A percentile compares a stretch with the other conserved stretches of the same genome.
phyloP scores from a whole-genome alignment of 305 asterid genomes.

The Fraxinus xanthoxyloides region DNA sequence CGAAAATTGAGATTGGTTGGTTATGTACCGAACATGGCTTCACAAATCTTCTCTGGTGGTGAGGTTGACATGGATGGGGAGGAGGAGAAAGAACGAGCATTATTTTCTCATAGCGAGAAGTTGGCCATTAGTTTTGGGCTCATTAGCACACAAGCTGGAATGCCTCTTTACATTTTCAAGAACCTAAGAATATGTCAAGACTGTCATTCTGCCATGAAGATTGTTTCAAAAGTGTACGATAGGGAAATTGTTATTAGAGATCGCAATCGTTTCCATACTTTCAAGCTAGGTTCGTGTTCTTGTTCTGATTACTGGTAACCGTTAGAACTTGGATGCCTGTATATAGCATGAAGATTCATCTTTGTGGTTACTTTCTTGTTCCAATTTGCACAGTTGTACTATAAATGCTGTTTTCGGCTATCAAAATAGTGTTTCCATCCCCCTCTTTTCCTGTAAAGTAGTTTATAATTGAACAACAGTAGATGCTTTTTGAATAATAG shows the following conservation, averaged over 20 bases:
- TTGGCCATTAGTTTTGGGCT: constrained; percentile 59
- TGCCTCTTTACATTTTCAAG: constrained; percentile 52
- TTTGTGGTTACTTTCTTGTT: neutral
- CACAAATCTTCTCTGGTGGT: constrained; percentile 35
- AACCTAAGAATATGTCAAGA: constrained; percentile 58
- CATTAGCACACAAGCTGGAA: constrained; percentile 44
- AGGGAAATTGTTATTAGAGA: constrained; percentile 63
- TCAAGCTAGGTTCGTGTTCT: constrained; percentile 48
- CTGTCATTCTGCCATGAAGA: constrained; percentile 60
- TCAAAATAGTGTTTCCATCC: neutral
- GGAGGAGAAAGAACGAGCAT: constrained; percentile 60
- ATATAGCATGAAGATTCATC: neutral
- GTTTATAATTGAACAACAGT: neutral
- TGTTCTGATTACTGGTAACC: constrained; percentile 22
- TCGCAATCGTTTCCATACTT: constrained; percentile 57
- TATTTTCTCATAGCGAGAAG: constrained; percentile 55
- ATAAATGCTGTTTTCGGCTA: neutral
- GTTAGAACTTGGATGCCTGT: neutral
- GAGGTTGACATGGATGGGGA: constrained; percentile 22
- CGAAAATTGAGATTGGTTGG: constrained; percentile 42
- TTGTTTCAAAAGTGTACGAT: constrained; percentile 42
- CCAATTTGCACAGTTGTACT: neutral
- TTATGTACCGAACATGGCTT: constrained; percentile 39
- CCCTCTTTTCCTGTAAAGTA: neutral
- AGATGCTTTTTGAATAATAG: neutral